Conservation (phyloP, 202 grass and related monocot genomes). For the Zizania palustris region DNA sequence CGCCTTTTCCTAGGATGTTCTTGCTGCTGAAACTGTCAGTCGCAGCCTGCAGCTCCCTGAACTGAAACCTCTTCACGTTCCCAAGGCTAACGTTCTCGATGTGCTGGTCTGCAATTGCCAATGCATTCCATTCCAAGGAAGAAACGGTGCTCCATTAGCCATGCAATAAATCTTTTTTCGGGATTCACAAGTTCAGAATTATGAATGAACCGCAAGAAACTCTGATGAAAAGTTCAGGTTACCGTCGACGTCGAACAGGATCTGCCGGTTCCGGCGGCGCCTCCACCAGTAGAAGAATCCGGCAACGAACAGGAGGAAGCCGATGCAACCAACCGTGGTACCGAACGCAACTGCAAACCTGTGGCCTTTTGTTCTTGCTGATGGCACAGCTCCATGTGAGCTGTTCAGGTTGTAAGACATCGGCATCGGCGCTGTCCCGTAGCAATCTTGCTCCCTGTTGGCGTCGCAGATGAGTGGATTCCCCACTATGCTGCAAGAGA, state of each 20-base stretch:
- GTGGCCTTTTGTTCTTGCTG: slow-evolving; percentile 53
- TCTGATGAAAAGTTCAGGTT: neutral
- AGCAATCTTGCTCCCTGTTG: slow-evolving; percentile 66
- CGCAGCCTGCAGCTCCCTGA: slow-evolving; percentile 73
- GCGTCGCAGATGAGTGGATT: slow-evolving; percentile 85
- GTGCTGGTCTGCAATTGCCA: slow-evolving; percentile 54
- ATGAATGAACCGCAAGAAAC: slow-evolving; percentile 11
- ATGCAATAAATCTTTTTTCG: neutral
- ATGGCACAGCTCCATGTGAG: slow-evolving; percentile 45
- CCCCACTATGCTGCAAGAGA: slow-evolving; percentile 82
- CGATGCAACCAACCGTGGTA: slow-evolving; percentile 47
- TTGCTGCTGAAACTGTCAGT: slow-evolving; percentile 88
- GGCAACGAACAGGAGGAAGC: slow-evolving; percentile 57
- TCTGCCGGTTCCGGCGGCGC: slow-evolving; percentile 66
- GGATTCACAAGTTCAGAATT: neutral
- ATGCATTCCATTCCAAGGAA: neutral
- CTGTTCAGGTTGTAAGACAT: slow-evolving; percentile 63
- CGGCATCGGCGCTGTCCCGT: slow-evolving; percentile 67
- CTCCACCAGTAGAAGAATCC: slow-evolving; percentile 79
- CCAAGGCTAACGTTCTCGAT: slow-evolving; percentile 66
- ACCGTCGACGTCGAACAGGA: slow-evolving; percentile 86
- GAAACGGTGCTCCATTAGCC: neutral
- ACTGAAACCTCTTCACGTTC: slow-evolving; percentile 79
- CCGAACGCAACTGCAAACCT: slow-evolving; percentile 75
- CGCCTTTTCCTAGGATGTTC: slow-evolving; percentile 94